Evolutionary conservation across 306 rosid species (phyloP).

Genomic region (Dryas alaskensis): DNA sequence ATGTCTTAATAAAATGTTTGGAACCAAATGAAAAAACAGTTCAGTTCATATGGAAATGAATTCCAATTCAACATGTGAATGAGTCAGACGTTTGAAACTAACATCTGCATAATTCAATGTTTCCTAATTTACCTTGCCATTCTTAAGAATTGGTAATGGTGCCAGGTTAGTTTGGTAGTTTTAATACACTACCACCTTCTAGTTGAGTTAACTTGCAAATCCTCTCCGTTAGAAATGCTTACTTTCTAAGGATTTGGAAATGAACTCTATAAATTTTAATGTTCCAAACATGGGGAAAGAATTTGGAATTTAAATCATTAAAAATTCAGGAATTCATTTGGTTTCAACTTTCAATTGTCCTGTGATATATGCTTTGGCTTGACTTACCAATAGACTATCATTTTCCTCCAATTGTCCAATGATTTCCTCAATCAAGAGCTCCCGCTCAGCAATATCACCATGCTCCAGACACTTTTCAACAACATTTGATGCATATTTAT

Average conservation of each 20-base stretch:
- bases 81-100: neutral
- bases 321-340: no score
- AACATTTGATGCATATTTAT: constrained; percentile 88
- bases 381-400: constrained; percentile 65
- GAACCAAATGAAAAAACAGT: neutral
- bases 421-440: constrained; percentile 66
- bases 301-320: no score
- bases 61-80: neutral
- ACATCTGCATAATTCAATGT: neutral
- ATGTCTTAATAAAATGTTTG: neutral
- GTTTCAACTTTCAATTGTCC: no score
- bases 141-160: neutral
- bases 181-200: neutral
- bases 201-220: neutral
- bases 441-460: constrained; percentile 63
- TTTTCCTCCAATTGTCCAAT: constrained; percentile 63
- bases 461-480: constrained; percentile 83
- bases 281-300: no score
- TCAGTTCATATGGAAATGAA: neutral
- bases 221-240: no score
- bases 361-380: neutral
- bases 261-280: no score
- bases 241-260: no score
- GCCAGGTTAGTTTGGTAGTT: neutral
- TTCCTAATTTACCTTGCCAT: neutral